These are phyloP conservation scores for Phaeomoniella chlamydospora DNA, from an alignment of 2,329 filamentous ascomycete species.

Conservation along the genomic window DNA sequence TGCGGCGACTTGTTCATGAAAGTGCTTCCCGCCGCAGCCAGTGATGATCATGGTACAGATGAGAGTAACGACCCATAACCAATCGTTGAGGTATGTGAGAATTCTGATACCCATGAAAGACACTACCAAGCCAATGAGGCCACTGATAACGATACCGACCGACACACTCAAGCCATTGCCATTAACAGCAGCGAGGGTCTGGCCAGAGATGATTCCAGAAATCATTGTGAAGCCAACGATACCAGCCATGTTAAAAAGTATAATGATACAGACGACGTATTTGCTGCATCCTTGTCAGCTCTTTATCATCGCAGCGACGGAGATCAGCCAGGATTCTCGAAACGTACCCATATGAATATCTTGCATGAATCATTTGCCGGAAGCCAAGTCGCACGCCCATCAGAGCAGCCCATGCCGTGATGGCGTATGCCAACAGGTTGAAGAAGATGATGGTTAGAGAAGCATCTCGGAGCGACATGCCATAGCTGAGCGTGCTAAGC, in stretches of 20 bases:
- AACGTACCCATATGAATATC: not conserved
- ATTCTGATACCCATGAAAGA: not conserved
- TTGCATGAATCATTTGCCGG: not conserved
- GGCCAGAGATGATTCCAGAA: slow-evolving; percentile 26
- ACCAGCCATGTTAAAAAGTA: slow-evolving; percentile 24
- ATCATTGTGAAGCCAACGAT: slow-evolving; percentile 28
- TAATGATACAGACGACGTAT: slow-evolving; percentile 11
- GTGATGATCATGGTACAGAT: not conserved
- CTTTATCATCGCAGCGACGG: not conserved
- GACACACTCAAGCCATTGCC: slow-evolving; percentile 21
- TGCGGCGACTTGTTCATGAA: not conserved
- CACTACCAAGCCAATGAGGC: slow-evolving; percentile 7
- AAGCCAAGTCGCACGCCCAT: not conserved
- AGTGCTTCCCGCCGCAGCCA: not conserved
- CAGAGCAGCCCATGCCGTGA: not conserved
- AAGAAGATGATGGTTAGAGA: not conserved
- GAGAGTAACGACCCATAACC: not conserved
- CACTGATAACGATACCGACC: slow-evolving; percentile 22
- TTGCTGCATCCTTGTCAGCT: not conserved
- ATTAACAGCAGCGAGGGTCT: slow-evolving; percentile 26
- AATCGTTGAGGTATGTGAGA: not conserved
- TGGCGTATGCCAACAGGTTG: not conserved
- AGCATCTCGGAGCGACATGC: not conserved
- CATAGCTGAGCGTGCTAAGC: slow-evolving; percentile 14
- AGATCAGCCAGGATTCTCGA: too few species aligned